Evolutionary conservation across 2,329 filamentous ascomycete genomes (phyloP).

Genomic region (Colletotrichum sp.): DNA sequence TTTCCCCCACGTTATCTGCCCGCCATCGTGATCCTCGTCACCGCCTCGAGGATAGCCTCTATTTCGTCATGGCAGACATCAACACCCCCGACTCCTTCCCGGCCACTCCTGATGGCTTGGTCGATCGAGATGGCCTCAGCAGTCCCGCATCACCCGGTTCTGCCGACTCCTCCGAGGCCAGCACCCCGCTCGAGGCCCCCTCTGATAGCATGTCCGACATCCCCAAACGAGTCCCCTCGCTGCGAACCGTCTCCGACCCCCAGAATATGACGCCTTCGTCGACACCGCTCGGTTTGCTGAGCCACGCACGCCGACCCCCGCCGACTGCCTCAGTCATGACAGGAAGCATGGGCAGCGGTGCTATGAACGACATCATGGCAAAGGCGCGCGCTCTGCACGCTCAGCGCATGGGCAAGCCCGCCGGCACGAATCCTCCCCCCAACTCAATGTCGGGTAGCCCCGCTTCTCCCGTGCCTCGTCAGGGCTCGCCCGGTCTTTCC

Average conservation of each 20-base stretch:
- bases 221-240: slow-evolving; percentile 60
- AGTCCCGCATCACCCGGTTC: slow-evolving; percentile 49
- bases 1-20: background rate
- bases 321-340: slow-evolving; percentile 38
- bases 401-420: slow-evolving; percentile 47
- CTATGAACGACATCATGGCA: slow-evolving; percentile 46
- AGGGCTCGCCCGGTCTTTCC: slow-evolving; percentile 28
- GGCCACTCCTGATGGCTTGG: slow-evolving; percentile 51
- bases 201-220: slow-evolving; percentile 34
- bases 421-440: slow-evolving; percentile 24
- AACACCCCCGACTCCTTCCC: slow-evolving; percentile 41
- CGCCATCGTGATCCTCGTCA: background rate
- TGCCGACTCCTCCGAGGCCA: slow-evolving; percentile 51
- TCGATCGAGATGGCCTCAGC: slow-evolving; percentile 34
- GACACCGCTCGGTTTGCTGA: slow-evolving; percentile 80
- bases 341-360: slow-evolving; percentile 29
- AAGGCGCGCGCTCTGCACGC: slow-evolving; percentile 53
- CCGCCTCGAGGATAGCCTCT: background rate
- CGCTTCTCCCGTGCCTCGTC: slow-evolving; percentile 29
- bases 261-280: slow-evolving; percentile 79
- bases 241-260: slow-evolving; percentile 65
- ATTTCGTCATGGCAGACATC: slow-evolving; percentile 14
- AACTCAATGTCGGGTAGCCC: slow-evolving; percentile 32
- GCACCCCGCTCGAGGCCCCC: slow-evolving; percentile 50
- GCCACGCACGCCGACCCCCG: slow-evolving; percentile 62